A percentile compares a stretch with the other conserved stretches of the same genome.
Evolutionary conservation across 768 basidiomycete genomes (phyloP).

Genomic region (Leccinum rimulosum): DNA sequence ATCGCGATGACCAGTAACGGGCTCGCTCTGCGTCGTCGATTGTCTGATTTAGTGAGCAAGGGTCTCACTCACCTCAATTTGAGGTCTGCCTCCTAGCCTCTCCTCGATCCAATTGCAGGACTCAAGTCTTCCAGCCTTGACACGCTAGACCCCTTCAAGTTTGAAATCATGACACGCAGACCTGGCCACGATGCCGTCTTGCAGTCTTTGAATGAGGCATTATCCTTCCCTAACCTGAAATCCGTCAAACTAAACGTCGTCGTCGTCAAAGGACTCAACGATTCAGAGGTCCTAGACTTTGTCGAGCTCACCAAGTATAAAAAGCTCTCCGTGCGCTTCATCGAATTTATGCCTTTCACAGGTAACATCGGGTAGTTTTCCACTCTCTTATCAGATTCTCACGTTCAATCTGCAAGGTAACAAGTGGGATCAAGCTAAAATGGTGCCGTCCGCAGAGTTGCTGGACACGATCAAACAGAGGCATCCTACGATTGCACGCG

Average conservation of each 20-base stretch:
- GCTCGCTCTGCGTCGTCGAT: conserved; percentile 66
- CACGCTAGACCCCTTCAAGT: conserved; percentile 83
- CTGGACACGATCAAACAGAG: conserved; percentile 45
- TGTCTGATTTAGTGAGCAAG: conserved; percentile 63
- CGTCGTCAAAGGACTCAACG: conserved; percentile 77
- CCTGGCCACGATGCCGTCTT: conserved; percentile 75
- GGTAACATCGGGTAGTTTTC: conserved; percentile 41
- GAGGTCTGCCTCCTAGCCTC: conserved; percentile 40
- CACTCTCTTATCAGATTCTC: conserved; percentile 3
- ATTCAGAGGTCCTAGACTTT: conserved; percentile 76
- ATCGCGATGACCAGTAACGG: conserved; percentile 90
- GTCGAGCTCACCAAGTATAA: conserved; percentile 69
- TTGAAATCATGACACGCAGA: conserved; percentile 83
- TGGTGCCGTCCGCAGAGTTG: conserved; percentile 73
- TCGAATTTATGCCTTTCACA: conserved; percentile 94
- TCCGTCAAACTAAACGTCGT: conserved; percentile 85
- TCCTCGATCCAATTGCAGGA: background rate
- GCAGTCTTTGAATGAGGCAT: conserved; percentile 60
- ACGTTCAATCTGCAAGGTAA: conserved; percentile 52
- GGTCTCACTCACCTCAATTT: conserved; percentile 78
- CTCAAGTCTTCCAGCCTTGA: conserved; percentile 56
- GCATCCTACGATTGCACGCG: conserved; percentile 54
- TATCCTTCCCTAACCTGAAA: conserved; percentile 46
- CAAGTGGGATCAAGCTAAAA: conserved; percentile 79
- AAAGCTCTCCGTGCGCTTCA: conserved; percentile 74